Base-by-base conservation (phyloP, 176 grass and related monocot genomes). In the Triticum turgidum region DNA sequence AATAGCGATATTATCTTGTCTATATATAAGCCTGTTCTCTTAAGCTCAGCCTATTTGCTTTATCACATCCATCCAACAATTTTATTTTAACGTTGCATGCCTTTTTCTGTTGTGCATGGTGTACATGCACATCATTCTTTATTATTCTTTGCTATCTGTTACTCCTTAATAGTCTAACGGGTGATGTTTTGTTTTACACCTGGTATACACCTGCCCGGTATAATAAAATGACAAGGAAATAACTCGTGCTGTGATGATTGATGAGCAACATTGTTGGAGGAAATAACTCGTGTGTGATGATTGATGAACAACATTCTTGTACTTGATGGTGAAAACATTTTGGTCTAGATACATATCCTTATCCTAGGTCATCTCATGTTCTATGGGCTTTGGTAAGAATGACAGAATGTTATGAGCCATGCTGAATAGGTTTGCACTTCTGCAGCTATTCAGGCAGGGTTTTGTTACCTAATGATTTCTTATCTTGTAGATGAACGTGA, bases 401-500 rank as follows among this genome's bases (percentile, higher is more conserved):
- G 44, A 13, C 44, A 47, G 11, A 47, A 41, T 84, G 58, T 74
- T 33, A 65, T 56, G 17, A 66, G 73, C 30, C 65, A 44, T 58
- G 20, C 6, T 58, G 49, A 56, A 77, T 54, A 24, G 41, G 41
- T 76, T 66, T 74, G 42, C 15, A 21, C 67, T 64, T 79, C 45
- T 69, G 11, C 52, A 86, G 32, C 30, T 78, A 8, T 44, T 79
- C 34, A 47, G 14, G 20, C 21, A 61, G 22, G 32, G n/a, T 8
- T 83, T 84, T 86, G 65, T 58, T 32, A 80, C 70, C 21, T 44
- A 86, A 27, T 52, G 59, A 73, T 89, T 89, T 34, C 76, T 85
- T 80, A 73, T 79, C 38, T 68, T 95, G 84, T 91, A 98, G 96
- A 96, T 94, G 92, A 96, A 98, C 83, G 80, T 96, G 64, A 94